phyloP scores from a whole-genome alignment of 192 early-diverging fungal genomes.

The Coemansia javaensis region DNA sequence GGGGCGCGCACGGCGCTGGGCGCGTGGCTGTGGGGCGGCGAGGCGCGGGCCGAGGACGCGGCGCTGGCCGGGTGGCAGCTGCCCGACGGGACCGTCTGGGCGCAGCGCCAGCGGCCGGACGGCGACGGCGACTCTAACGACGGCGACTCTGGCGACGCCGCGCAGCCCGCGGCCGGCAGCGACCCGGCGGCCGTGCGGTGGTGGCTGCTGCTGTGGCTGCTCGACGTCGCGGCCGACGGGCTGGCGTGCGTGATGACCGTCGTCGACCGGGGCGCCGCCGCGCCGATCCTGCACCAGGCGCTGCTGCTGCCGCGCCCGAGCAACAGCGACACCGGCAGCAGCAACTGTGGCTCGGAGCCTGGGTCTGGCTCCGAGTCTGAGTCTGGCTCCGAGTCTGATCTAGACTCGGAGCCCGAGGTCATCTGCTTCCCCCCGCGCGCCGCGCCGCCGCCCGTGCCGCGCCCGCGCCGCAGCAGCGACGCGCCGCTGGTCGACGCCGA shows the following conservation, averaged over 20 bases:
- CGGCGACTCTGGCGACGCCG: neutral
- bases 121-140: neutral
- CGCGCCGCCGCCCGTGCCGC: neutral
- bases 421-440: slow-evolving; percentile 18
- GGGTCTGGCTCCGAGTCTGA: neutral
- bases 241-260: slow-evolving; percentile 15
- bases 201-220: slow-evolving; percentile 21
- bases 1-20: slow-evolving; percentile 7
- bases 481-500: slow-evolving; percentile 19
- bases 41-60: slow-evolving; percentile 7
- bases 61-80: slow-evolving; percentile 38
- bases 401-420: slow-evolving; percentile 7
- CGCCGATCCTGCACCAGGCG: too few species aligned
- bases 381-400: neutral
- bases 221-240: slow-evolving; percentile 15
- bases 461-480: neutral
- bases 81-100: slow-evolving; percentile 43
- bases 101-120: neutral
- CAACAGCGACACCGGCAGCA: neutral
- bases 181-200: slow-evolving; percentile 9
- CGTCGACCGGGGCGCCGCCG: too few species aligned
- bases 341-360: neutral
- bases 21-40: slow-evolving; percentile 16
- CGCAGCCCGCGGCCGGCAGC: neutral
- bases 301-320: neutral